These are phyloP conservation scores for Kondoa malvinella DNA, from an alignment of 768 basidiomycete species.

Conservation along the genomic window DNA sequence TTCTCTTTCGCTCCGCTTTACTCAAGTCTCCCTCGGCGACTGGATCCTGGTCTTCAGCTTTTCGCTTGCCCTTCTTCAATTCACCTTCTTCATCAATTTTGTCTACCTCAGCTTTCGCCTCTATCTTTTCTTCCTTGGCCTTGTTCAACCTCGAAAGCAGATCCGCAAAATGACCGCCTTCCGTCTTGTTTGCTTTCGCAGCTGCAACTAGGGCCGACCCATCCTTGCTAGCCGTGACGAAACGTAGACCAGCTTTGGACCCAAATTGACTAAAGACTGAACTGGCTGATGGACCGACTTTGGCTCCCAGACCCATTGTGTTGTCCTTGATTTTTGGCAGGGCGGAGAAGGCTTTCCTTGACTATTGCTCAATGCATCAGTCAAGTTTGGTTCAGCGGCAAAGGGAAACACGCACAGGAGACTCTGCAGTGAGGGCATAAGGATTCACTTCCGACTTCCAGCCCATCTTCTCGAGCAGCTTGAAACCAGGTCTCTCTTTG, in stretches of 20 bases:
- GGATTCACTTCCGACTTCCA: not conserved
- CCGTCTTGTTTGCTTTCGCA: not conserved
- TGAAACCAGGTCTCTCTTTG: not conserved
- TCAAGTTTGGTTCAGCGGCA: not conserved
- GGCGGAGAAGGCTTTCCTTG: conserved; percentile 1
- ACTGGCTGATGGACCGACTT: not conserved
- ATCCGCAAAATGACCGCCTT: not conserved
- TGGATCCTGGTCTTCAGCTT: not conserved
- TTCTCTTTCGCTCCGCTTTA: not conserved
- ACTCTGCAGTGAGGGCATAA: not conserved
- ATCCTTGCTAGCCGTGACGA: not conserved
- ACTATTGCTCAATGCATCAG: not conserved
- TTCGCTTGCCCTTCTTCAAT: not conserved
- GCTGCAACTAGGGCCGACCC: not conserved
- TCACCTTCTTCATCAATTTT: not conserved
- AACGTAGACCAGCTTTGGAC: not conserved
- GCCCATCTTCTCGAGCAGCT: conserved; percentile 6
- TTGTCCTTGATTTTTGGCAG: not conserved
- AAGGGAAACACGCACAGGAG: not conserved
- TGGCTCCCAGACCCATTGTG: conserved; percentile 1
- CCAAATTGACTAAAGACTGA: not conserved
- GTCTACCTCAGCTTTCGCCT: not conserved
- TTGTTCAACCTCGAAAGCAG: not conserved
- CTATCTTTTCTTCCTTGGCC: not conserved
- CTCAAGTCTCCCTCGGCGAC: not conserved